A percentile compares a stretch with the other conserved stretches of the same genome.
phyloP scores from a whole-genome alignment of 495 filamentous ascomycete species.

The Pseudoneurospora amorphoporcata region DNA sequence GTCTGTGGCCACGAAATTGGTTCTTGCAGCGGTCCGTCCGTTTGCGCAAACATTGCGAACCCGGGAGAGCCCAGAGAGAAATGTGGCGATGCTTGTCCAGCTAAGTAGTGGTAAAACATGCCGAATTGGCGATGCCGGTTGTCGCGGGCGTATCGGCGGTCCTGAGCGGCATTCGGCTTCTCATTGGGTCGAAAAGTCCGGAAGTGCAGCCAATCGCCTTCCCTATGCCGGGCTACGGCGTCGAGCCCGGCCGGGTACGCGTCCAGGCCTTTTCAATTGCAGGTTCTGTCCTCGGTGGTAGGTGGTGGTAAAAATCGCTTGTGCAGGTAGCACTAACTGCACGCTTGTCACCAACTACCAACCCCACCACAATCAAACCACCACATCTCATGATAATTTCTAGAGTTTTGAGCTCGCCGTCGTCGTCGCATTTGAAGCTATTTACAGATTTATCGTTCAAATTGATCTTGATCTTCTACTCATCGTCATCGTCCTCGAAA shows the following conservation, averaged over 20 bases:
- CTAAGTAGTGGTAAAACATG: not conserved
- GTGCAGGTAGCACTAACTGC: no score
- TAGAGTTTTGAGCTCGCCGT: no score
- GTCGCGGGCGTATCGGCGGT: not conserved
- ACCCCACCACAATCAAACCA: no score
- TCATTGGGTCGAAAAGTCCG: not conserved
- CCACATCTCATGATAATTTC: no score
- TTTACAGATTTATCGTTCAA: no score
- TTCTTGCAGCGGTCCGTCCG: not conserved
- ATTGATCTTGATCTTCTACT: no score
- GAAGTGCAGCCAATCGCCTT: not conserved
- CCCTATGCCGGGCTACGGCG: not conserved
- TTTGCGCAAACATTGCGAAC: not conserved
- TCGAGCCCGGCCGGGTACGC: not conserved
- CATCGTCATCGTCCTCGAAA: no score
- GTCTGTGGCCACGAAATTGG: not conserved
- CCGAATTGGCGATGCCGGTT: not conserved
- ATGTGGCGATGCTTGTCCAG: not conserved
- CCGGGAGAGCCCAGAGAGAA: not conserved
- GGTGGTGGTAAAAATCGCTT: no score
- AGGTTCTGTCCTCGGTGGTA: not conserved
- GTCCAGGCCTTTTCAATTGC: not conserved
- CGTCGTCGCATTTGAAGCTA: no score
- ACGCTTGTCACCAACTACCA: no score
- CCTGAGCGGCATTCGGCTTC: not conserved